These are phyloP conservation scores for Aspergillus phoenicis DNA, from an alignment of 2,329 filamentous ascomycete genomes.

Conservation along the genomic window DNA sequence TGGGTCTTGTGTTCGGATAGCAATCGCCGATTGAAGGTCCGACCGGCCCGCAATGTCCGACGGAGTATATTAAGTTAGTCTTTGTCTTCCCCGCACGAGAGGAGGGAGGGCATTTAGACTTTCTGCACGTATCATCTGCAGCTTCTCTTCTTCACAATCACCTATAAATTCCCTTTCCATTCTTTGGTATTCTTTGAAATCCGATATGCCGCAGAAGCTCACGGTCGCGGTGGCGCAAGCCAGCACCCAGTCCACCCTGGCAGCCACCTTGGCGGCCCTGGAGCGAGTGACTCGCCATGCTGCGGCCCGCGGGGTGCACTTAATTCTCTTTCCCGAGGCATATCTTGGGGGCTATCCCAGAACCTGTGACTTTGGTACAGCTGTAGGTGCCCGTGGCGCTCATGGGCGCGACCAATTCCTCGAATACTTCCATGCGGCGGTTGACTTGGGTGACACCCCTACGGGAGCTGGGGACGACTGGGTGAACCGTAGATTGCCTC, in stretches of 20 bases:
- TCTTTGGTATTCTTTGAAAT: background rate
- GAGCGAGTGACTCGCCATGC: slow-evolving; percentile 65
- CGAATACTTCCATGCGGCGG: slow-evolving; percentile 73
- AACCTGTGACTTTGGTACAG: slow-evolving; percentile 73
- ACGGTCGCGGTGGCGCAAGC: slow-evolving; percentile 52
- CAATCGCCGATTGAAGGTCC: background rate
- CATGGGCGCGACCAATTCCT: slow-evolving; percentile 80
- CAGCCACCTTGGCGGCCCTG: slow-evolving; percentile 68
- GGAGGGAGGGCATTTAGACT: background rate
- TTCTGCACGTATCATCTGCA: background rate
- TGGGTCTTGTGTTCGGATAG: background rate
- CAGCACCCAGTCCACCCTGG: slow-evolving; percentile 44
- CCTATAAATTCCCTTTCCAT: background rate
- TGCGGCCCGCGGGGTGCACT: slow-evolving; percentile 60
- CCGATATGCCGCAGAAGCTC: slow-evolving; percentile 43
- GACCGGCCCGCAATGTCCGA: background rate
- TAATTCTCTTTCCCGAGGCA: slow-evolving; percentile 88
- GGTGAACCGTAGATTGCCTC: slow-evolving; percentile 64
- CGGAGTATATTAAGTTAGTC: background rate
- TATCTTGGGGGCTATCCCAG: slow-evolving; percentile 91
- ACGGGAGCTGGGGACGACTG: slow-evolving; percentile 71
- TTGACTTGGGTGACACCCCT: slow-evolving; percentile 81
- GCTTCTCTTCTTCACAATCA: background rate
- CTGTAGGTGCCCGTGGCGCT: slow-evolving; percentile 68
- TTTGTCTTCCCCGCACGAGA: background rate